Percentiles rank a stretch among this genome's conserved stretches.
Evolutionary conservation across 1,284 basidiomycete species (phyloP).

Genomic region (Ceratobasidium sp.): DNA sequence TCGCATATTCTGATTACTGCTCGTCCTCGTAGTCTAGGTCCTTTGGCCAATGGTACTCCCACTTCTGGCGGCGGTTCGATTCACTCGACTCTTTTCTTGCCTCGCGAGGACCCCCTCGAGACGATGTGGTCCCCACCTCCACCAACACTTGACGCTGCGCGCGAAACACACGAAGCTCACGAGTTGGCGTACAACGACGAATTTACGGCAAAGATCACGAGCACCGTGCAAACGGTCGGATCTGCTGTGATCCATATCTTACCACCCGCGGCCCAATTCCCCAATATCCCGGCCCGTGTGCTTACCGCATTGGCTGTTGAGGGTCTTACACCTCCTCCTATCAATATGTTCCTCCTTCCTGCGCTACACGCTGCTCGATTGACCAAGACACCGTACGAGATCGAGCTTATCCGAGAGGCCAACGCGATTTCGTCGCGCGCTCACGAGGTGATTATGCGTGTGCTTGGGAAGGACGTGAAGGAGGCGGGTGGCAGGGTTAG

Average conservation of each 20-base stretch:
- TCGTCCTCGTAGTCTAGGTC: conserved; percentile 30
- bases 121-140: conserved; percentile 91
- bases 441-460: conserved; percentile 91
- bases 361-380: conserved; percentile 84
- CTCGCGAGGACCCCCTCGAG: conserved; percentile 76
- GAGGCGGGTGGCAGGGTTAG: conserved; percentile 61
- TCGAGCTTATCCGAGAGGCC: conserved; percentile 79
- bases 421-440: conserved; percentile 88
- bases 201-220: conserved; percentile 55
- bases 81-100: conserved; percentile 77
- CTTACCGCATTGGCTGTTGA: conserved; percentile 56
- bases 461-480: conserved; percentile 77
- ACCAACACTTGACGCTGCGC: conserved; percentile 73
- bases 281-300: conserved; percentile 68
- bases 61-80: conserved; percentile 47
- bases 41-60: conserved; percentile 27
- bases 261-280: conserved; percentile 61
- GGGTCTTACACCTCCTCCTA: conserved; percentile 59
- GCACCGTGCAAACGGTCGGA: background rate
- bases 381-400: conserved; percentile 80
- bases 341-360: conserved; percentile 70
- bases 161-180: conserved; percentile 69
- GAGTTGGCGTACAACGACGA: conserved; percentile 65
- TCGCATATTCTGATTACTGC: conserved; percentile 74
- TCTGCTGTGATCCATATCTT: conserved; percentile 72